Evolutionary conservation across 768 basidiomycete species (phyloP).

Genomic region (Russula sp.): DNA sequence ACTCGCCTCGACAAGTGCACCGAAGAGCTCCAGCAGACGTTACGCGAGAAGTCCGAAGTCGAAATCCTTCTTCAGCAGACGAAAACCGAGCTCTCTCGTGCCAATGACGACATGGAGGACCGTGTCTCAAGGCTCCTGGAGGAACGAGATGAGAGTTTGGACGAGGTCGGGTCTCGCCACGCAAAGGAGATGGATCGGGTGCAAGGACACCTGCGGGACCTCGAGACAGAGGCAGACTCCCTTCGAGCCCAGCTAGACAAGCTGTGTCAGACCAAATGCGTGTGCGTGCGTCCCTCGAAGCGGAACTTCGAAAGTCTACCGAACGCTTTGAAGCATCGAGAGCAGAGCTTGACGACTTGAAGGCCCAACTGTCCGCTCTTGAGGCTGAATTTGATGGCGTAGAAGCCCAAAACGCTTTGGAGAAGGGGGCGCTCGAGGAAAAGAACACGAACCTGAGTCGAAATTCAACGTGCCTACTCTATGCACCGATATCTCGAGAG

Average conservation of each 20-base stretch:
- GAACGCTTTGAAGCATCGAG: conserved; percentile 20
- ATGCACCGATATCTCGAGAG: conserved; percentile 60
- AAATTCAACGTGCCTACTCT: conserved; percentile 61
- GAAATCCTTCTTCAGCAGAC: conserved; percentile 17
- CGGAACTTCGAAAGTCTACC: conserved; percentile 28
- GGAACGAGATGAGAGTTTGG: conserved; percentile 34
- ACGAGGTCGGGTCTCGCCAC: conserved; percentile 32
- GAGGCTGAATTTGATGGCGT: conserved; percentile 45
- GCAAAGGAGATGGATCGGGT: conserved; percentile 27
- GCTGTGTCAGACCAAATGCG: conserved; percentile 14
- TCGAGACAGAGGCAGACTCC: conserved; percentile 12
- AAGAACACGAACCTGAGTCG: conserved; percentile 55
- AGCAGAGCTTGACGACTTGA: conserved; percentile 5
- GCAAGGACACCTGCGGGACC: conserved; percentile 25
- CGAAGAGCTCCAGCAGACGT: conserved; percentile 17
- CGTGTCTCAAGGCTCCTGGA: conserved; percentile 22
- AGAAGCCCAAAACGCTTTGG: conserved; percentile 40
- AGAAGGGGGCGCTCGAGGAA: conserved; percentile 56
- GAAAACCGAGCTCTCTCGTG: conserved; percentile 4
- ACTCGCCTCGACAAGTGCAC: conserved; percentile 10
- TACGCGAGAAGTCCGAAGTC: conserved; percentile 18
- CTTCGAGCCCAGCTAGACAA: conserved; percentile 24
- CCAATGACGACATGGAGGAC: conserved; percentile 7
- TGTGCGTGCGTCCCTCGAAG: conserved; percentile 19
- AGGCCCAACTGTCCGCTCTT: conserved; percentile 37